A percentile compares a stretch with the other conserved stretches of the same genome.
Evolutionary conservation across 2,329 filamentous ascomycete species (phyloP).

Genomic region (Neurospora sp.): DNA sequence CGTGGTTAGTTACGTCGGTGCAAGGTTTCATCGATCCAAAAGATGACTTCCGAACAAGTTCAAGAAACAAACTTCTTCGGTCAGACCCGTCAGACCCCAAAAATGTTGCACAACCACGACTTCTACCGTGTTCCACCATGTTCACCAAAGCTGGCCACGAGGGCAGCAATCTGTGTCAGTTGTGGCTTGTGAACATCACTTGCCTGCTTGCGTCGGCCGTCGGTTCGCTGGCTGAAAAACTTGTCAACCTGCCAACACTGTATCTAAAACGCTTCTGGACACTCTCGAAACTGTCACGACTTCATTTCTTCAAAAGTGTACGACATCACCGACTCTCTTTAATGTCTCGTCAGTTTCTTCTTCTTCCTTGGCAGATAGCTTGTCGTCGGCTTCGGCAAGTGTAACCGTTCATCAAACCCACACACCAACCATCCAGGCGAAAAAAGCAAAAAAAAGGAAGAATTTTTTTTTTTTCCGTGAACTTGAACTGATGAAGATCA

Average conservation of each 20-base stretch:
- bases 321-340: neutral
- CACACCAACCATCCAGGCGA: neutral
- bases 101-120: neutral
- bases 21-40: neutral
- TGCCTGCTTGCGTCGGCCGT: neutral
- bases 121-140: neutral
- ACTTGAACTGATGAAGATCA: neutral
- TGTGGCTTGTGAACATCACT: neutral
- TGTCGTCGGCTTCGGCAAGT: neutral
- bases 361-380: neutral
- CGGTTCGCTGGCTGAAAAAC: neutral
- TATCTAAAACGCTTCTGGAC: neutral
- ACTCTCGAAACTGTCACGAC: neutral
- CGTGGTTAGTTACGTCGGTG: neutral
- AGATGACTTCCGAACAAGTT: neutral
- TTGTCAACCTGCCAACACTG: neutral
- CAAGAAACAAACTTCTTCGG: neutral
- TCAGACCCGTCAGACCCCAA: neutral
- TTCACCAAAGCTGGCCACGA: neutral
- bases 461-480: neutral
- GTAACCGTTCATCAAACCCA: neutral
- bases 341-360: neutral
- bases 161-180: neutral
- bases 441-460: neutral
- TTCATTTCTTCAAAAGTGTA: neutral